Evolutionary conservation across 108 stramenopile species (phyloP).

Genomic region (Aurantiochytrium sp.): DNA sequence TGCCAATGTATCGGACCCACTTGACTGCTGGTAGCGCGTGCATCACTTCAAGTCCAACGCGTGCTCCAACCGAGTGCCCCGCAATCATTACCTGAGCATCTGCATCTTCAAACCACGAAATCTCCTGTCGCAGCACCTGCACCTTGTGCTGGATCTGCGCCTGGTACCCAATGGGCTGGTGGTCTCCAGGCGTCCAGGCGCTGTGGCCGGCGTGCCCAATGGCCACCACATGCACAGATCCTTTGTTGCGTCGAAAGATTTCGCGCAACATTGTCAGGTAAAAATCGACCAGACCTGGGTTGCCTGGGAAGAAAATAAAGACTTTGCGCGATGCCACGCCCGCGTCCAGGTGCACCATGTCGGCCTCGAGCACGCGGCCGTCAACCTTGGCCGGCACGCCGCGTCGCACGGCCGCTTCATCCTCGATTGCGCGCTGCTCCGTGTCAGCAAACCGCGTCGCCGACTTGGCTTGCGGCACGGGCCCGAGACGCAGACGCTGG

Average conservation of each 20-base stretch:
- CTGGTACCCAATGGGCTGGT: background rate
- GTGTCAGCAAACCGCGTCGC: background rate
- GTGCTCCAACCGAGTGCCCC: slow-evolving; percentile 1
- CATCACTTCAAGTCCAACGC: background rate
- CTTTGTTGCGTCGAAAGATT: background rate
- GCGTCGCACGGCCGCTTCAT: background rate
- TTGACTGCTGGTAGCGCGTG: background rate
- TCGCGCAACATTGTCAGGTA: background rate
- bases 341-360: background rate
- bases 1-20: background rate
- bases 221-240: background rate
- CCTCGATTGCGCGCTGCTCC: background rate
- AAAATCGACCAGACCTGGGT: slow-evolving; percentile 2
- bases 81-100: background rate
- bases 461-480: background rate
- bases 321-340: background rate
- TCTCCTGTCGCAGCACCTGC: background rate
- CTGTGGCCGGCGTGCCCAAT: background rate
- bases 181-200: background rate
- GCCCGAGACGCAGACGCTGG: background rate
- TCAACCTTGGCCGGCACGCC: background rate
- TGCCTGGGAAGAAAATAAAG: background rate
- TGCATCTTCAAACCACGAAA: background rate
- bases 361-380: background rate
- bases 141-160: background rate